Base-by-base conservation (phyloP, 352 stramenopile genomes). In the Phytophthora citricola region DNA sequence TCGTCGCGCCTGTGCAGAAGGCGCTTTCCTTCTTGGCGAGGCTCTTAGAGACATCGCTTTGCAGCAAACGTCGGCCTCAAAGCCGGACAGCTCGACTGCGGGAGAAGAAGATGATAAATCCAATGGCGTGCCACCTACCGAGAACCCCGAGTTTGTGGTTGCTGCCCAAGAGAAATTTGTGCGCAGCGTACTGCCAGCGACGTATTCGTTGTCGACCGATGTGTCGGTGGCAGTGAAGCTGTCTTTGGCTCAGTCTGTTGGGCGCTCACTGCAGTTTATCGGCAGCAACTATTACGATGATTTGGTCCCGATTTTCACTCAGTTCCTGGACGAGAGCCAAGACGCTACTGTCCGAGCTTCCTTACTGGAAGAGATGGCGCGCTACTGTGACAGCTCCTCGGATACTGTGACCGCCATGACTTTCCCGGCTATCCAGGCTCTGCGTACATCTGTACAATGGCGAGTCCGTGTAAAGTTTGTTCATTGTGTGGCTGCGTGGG, bases 381-480 rank as follows among this genome's bases (percentile, higher is more conserved):
- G 80, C 17, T 85, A 93, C 58, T 93, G 81, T 51, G 81, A 92
- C 36, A 87, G 73, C 20, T 84, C 80, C 7, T 82, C 84, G 1
- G 79, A 92, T 47, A 82, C 78, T 36, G 71, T 96, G 17, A 73
- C 76, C 14, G 68, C 77, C 32, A 89, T 93, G 80, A 84, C 91
- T 48, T 81, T 93, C 20, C 80, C 87, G 0, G 83, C 79, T 5
- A 81, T 95, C 52, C 78, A 91, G 61, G 78, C 81, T 7, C 73
- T 95, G 9, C 73, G 71, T 29, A 74, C 79, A 32, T 93, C 87
- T n/a, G 60, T 73, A 11, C 81, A 91, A 57, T 96, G 89, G 89
- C 85, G 89, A 49, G 83, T 94, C 20, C 89, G 89, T 17, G 81
- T 96, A 22, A 93, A 94, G 49, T 94, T 90, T 72, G 85, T 94